A percentile compares a stretch with the other conserved stretches of the same genome.
These are phyloP conservation scores for Aspergillus sojae DNA, from an alignment of 2,329 filamentous ascomycete genomes.

Conservation along the genomic window DNA sequence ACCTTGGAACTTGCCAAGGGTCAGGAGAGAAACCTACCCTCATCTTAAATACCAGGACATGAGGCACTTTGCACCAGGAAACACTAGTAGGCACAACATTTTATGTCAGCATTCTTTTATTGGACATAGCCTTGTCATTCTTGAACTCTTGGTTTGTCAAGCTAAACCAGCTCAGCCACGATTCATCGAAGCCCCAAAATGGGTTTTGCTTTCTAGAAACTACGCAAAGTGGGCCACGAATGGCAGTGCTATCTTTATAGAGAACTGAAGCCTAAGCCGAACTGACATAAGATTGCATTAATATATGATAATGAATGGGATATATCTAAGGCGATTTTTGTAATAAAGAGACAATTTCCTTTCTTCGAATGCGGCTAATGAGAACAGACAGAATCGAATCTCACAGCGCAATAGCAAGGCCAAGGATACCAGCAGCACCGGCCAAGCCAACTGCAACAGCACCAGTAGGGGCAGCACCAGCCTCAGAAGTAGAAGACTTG, in stretches of 20 bases:
- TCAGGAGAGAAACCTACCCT: too few relatives aligned
- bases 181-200: neutral
- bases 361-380: neutral
- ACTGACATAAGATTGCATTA: neutral
- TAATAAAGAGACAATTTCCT: neutral
- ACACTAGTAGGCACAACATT: neutral
- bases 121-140: neutral
- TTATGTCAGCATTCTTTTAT: neutral
- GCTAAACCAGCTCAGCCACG: neutral
- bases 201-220: neutral
- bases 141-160: neutral
- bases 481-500: slow-evolving; percentile 14
- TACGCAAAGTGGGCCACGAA: neutral
- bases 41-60: too few relatives aligned
- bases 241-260: neutral
- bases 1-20: too few relatives aligned
- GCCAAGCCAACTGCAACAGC: slow-evolving; percentile 22
- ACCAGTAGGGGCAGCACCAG: slow-evolving; percentile 21
- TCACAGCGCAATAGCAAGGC: slow-evolving; percentile 27
- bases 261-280: neutral
- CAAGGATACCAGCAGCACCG: slow-evolving; percentile 26
- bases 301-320: neutral
- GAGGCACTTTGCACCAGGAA: too few relatives aligned
- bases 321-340: neutral
- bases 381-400: neutral